Evolutionary conservation across 768 basidiomycete species (phyloP).

Genomic region (Tulasnella sp.): DNA sequence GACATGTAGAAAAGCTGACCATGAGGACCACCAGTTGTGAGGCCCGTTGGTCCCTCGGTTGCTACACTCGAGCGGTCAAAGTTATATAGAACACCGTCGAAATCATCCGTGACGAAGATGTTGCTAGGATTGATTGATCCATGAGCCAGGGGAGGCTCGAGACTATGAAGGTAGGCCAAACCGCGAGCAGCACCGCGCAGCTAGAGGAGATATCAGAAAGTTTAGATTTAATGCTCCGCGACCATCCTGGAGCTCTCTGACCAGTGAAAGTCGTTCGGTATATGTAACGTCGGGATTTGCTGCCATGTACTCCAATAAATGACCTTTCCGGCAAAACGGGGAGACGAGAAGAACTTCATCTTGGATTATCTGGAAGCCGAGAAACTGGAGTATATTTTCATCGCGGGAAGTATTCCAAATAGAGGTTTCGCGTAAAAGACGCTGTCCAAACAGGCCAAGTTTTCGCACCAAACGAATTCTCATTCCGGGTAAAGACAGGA

Average conservation of each 20-base stretch:
- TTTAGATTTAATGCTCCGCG: neutral
- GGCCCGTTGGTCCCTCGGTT: neutral
- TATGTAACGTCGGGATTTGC: neutral
- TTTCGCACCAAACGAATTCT: too few species aligned
- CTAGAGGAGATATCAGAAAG: neutral
- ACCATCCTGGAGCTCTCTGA: neutral
- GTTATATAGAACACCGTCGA: neutral
- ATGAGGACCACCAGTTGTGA: neutral
- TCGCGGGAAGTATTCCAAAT: neutral
- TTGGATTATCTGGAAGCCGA: neutral
- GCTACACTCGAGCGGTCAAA: neutral
- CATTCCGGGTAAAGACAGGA: too few species aligned
- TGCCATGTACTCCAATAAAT: neutral
- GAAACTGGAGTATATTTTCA: neutral
- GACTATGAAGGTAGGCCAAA: constrained; percentile 29
- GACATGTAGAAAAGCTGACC: neutral
- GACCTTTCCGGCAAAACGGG: neutral
- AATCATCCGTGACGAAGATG: neutral
- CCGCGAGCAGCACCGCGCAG: constrained; percentile 26
- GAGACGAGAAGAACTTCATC: neutral
- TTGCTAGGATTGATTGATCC: constrained; percentile 26
- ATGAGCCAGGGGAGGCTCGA: constrained; percentile 29
- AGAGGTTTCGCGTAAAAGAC: neutral
- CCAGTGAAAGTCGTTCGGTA: neutral
- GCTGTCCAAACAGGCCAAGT: too few species aligned